Base-by-base conservation (phyloP, 495 filamentous ascomycete species). In the Cryomyces minteri region DNA sequence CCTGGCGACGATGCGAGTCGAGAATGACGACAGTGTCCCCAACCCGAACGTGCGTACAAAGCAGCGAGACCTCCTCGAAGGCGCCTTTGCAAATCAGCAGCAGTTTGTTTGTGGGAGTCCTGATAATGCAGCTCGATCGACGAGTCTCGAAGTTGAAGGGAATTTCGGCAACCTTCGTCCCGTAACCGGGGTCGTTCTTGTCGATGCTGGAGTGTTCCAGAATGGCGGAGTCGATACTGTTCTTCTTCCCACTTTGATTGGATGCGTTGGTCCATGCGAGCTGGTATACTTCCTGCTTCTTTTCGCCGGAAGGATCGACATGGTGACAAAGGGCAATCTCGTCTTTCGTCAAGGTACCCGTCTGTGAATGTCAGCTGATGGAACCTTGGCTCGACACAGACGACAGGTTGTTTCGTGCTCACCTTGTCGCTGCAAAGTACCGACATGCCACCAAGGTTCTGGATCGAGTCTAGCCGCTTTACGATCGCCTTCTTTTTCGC, bases 271-370 rank as follows among this genome's bases (percentile, higher is more conserved):
- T 14, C 9, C 12, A 38, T 38, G 34, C 34, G 2, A 38, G 12
- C 34, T 38, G 9, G 34, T 1, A 9, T 9, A 38, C 12, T 38
- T 38, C 34, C 9, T 9, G 12, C 9, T 14, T 14, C 34, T 8
- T 39, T 32, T 45, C 4, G 6, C 30, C 31, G 10, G 31, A 4
- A 36, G 10, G 18, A 12, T 45, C 37, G 4, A 45, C 11, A 31
- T 45, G 30, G 14, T 8, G 3, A n/a, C 12, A 18, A 25, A 45
- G 43, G 11, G 43, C 25, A 10, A 45, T 37, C 12, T 45, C 31
- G 25, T 45, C 43, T n/a, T 45, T 45, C n/a, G 43, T 45, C 5
- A 45, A 36, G 11, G 43, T 45, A 6, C 43, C 43, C 4, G 43
- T 45, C 43, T 45, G 32, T 5, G 36, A 25, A 44, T 32, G 40